Conservation (phyloP, 306 rosid species). For the Cercis canadensis region DNA sequence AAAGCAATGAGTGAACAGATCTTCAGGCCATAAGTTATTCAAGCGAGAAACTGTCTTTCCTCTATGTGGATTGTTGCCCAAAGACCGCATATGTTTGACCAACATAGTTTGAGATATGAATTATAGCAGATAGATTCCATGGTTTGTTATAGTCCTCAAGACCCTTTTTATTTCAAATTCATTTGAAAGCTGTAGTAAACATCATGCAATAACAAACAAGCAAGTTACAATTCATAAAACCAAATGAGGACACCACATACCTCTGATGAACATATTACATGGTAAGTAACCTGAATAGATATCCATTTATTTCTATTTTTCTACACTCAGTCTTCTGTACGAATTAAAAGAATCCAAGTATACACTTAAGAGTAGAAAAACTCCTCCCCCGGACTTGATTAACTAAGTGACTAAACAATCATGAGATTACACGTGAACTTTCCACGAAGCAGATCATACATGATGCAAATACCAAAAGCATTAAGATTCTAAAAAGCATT, state of each 20-base stretch:
- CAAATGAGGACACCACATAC: conserved; percentile 18
- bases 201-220: conserved; percentile 18
- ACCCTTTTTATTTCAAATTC: conserved; percentile 14
- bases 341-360: not conserved
- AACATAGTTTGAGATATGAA: conserved; percentile 1
- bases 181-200: conserved; percentile 5
- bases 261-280: conserved; percentile 15
- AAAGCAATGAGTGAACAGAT: not conserved
- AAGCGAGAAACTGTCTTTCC: too few species aligned
- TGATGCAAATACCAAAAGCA: not conserved
- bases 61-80: too few species aligned
- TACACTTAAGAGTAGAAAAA: conserved; percentile 5
- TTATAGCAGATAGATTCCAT: not conserved
- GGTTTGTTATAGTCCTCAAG: not conserved
- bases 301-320: conserved; percentile 3
- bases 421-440: not conserved
- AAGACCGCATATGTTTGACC: not conserved
- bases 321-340: not conserved
- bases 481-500: not conserved
- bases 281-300: not conserved
- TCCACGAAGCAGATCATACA: conserved; percentile 1
- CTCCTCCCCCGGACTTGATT: conserved; percentile 25
- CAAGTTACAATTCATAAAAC: not conserved
- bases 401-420: conserved; percentile 19
- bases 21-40: too few species aligned